These are phyloP conservation scores for Penicillium corylophilum DNA, from an alignment of 2,329 filamentous ascomycete species.

Conservation along the genomic window DNA sequence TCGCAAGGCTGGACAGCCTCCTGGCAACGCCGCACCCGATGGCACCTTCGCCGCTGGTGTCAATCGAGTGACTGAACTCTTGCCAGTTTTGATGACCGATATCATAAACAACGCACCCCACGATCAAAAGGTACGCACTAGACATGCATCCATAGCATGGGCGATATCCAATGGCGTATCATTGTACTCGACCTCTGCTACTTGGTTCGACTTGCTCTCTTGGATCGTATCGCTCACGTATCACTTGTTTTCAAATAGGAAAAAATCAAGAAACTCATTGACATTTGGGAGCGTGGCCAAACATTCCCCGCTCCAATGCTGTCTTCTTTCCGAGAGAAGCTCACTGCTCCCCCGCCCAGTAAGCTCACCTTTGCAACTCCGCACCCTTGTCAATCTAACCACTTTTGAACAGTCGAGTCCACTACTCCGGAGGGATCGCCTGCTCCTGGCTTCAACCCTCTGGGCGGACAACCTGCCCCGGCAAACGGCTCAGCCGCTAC, in stretches of 20 bases:
- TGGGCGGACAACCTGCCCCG: constrained; percentile 28
- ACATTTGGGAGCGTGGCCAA: constrained; percentile 95
- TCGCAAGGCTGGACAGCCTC: constrained; percentile 77
- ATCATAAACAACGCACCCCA: constrained; percentile 83
- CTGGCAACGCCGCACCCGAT: constrained; percentile 77
- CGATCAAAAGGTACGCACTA: constrained; percentile 90
- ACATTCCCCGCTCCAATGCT: constrained; percentile 85
- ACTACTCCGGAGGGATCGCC: constrained; percentile 66
- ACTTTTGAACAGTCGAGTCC: constrained; percentile 52
- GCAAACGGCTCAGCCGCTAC: constrained; percentile 34
- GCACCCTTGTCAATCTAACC: constrained; percentile 27
- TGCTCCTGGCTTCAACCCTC: constrained; percentile 43
- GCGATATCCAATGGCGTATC: constrained; percentile 9
- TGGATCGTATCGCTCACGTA: constrained; percentile 51
- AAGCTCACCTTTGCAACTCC: constrained; percentile 46
- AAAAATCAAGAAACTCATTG: constrained; percentile 91
- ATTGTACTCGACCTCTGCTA: background rate
- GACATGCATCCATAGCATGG: constrained; percentile 33
- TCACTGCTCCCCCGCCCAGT: constrained; percentile 66
- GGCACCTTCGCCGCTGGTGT: constrained; percentile 94
- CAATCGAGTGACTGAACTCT: constrained; percentile 91
- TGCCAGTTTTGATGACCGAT: constrained; percentile 93
- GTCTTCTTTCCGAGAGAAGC: constrained; percentile 75
- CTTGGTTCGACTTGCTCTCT: constrained; percentile 10
- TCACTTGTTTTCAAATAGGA: constrained; percentile 67